Conservation (phyloP, 2,329 filamentous ascomycete genomes). For the Penicillium sp. region DNA sequence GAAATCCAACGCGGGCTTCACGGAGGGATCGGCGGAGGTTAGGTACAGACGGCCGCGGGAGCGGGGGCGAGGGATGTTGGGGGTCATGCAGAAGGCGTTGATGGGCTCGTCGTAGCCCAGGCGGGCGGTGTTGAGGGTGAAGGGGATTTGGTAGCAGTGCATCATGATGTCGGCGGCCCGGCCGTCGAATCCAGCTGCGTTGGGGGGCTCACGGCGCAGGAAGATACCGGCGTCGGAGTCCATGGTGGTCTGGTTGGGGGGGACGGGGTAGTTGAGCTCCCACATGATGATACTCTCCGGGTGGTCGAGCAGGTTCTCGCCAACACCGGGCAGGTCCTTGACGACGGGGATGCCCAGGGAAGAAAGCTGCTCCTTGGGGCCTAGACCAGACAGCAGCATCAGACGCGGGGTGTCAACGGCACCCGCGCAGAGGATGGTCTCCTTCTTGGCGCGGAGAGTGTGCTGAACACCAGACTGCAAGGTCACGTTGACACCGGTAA, state of each 20-base stretch:
- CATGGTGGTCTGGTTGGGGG: conserved; percentile 82
- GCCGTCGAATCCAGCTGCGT: conserved; percentile 70
- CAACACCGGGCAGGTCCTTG: conserved; percentile 62
- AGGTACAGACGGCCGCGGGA: conserved; percentile 77
- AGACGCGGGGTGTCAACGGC: conserved; percentile 78
- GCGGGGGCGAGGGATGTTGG: conserved; percentile 82
- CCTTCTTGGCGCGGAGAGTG: conserved; percentile 63
- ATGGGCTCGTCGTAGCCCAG: conserved; percentile 72
- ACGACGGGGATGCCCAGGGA: conserved; percentile 60
- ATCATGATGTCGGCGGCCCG: conserved; percentile 87
- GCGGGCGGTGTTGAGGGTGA: conserved; percentile 80
- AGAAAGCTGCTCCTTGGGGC: conserved; percentile 54
- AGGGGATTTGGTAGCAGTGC: conserved; percentile 96
- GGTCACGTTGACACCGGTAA: conserved; percentile 72
- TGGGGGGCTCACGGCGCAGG: conserved; percentile 72
- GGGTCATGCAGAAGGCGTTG: conserved; percentile 90
- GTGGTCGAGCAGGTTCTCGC: conserved; percentile 66
- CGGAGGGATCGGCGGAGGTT: conserved; percentile 70
- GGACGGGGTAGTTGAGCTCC: conserved; percentile 79
- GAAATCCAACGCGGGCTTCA: conserved; percentile 85
- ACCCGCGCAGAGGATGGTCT: conserved; percentile 79
- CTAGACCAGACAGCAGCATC: conserved; percentile 57
- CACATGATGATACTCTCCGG: conserved; percentile 69
- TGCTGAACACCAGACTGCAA: conserved; percentile 61
- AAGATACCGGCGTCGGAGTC: conserved; percentile 89